These are phyloP conservation scores for Crucihimalaya himalaica DNA, from an alignment of 345 rosid genomes.

Conservation along the genomic window DNA sequence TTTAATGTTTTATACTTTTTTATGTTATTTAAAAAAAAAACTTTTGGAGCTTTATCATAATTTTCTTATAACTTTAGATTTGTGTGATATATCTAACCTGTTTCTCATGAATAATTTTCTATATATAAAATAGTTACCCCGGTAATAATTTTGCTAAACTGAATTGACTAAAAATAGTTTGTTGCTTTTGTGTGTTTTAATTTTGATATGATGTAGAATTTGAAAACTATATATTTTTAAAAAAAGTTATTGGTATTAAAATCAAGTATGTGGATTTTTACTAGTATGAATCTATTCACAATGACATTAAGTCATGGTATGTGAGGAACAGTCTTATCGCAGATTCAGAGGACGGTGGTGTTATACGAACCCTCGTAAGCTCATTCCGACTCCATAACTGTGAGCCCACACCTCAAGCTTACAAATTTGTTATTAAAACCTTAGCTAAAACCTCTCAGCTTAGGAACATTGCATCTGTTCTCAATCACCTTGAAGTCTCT, in stretches of 20 bases:
- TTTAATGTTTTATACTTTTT: background rate
- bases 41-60: too few relatives aligned
- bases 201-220: background rate
- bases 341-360: conserved; percentile 26
- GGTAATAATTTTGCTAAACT: too few relatives aligned
- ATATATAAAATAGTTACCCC: too few relatives aligned
- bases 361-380: conserved; percentile 46
- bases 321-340: conserved; percentile 12
- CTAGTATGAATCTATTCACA: background rate
- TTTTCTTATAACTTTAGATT: too few relatives aligned
- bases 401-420: conserved; percentile 65
- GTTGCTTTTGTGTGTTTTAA: too few relatives aligned
- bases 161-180: too few relatives aligned
- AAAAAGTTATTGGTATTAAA: background rate
- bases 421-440: conserved; percentile 53
- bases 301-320: background rate
- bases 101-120: too few relatives aligned
- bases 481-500: conserved; percentile 46
- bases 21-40: too few relatives aligned
- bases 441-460: conserved; percentile 50
- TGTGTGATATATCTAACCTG: too few relatives aligned
- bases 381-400: conserved; percentile 53
- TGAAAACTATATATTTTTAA: background rate
- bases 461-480: conserved; percentile 52
- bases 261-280: background rate